Evolutionary conservation across 768 basidiomycete species (phyloP).

Genomic region (Pisolithus albus): DNA sequence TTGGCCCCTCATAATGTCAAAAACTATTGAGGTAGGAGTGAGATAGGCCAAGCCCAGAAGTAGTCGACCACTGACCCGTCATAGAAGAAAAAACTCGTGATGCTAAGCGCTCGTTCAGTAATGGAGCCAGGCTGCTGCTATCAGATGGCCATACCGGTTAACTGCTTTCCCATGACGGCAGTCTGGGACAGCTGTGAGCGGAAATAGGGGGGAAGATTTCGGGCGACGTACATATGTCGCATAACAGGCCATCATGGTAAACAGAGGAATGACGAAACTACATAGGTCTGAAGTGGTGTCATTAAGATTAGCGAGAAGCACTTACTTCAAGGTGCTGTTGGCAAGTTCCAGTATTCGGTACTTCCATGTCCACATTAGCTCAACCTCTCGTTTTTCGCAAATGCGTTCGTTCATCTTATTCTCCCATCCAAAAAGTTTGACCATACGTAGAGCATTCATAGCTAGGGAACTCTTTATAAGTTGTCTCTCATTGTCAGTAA

Average conservation of each 20-base stretch:
- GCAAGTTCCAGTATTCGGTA: slow-evolving; percentile 44
- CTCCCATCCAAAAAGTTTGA: slow-evolving; percentile 69
- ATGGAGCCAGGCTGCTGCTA: neutral
- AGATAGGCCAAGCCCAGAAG: neutral
- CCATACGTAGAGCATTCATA: slow-evolving; percentile 54
- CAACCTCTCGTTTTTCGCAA: slow-evolving; percentile 51
- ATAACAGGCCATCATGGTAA: slow-evolving; percentile 62
- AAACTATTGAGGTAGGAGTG: slow-evolving; percentile 31
- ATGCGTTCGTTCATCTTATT: slow-evolving; percentile 48
- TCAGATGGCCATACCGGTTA: slow-evolving; percentile 4
- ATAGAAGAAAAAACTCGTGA: slow-evolving; percentile 35
- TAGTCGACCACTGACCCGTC: slow-evolving; percentile 15
- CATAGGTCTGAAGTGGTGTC: neutral
- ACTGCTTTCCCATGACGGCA: slow-evolving; percentile 8
- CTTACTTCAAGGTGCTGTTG: slow-evolving; percentile 27
- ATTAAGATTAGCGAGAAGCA: neutral
- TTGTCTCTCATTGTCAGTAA: neutral
- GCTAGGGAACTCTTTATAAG: slow-evolving; percentile 25
- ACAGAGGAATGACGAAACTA: slow-evolving; percentile 54
- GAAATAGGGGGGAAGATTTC: no score
- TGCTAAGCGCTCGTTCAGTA: slow-evolving; percentile 16
- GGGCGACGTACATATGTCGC: slow-evolving; percentile 43
- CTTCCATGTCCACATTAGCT: slow-evolving; percentile 50
- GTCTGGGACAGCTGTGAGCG: slow-evolving; percentile 4
- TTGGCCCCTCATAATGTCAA: slow-evolving; percentile 53